Evolutionary conservation across 352 stramenopile species (phyloP).

Genomic region (Phytophthora kernoviae): DNA sequence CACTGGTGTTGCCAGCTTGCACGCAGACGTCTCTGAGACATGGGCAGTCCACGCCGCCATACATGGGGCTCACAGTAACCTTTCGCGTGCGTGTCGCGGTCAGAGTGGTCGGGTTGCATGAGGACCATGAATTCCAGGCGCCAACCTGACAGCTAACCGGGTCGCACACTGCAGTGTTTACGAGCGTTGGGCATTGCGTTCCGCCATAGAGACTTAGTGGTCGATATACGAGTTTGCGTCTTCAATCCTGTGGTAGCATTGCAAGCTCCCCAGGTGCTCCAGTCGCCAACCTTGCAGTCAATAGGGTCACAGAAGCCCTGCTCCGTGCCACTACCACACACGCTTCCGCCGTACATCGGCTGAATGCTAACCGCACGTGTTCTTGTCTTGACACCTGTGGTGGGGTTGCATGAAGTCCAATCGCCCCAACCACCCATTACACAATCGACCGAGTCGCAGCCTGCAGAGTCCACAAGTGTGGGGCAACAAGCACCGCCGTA

Average conservation of each 20-base stretch:
- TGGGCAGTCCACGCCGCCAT: conserved; percentile 47
- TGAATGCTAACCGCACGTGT: conserved; percentile 28
- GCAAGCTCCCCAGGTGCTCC: conserved; percentile 44
- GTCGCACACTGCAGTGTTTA: conserved; percentile 41
- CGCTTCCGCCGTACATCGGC: conserved; percentile 46
- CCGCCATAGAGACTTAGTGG: conserved; percentile 42
- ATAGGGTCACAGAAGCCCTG: conserved; percentile 42
- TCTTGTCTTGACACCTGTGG: conserved; percentile 35
- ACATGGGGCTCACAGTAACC: conserved; percentile 35
- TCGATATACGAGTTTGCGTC: conserved; percentile 38
- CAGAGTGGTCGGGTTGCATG: conserved; percentile 34
- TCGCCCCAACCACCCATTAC: conserved; percentile 32
- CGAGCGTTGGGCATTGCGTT: conserved; percentile 32
- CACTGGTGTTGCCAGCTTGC: conserved; percentile 42
- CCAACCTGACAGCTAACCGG: conserved; percentile 57
- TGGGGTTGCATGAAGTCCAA: conserved; percentile 41
- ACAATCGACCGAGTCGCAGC: conserved; percentile 51
- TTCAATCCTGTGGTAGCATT: conserved; percentile 35
- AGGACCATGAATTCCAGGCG: conserved; percentile 31
- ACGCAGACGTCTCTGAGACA: conserved; percentile 44
- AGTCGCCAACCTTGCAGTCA: conserved; percentile 51
- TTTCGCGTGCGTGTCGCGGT: conserved; percentile 35
- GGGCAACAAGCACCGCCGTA: conserved; percentile 43
- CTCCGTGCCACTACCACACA: conserved; percentile 34
- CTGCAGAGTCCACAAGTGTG: conserved; percentile 21